Base-by-base conservation (phyloP, 176 grass and related monocot species). In the Thalia dealbata region DNA sequence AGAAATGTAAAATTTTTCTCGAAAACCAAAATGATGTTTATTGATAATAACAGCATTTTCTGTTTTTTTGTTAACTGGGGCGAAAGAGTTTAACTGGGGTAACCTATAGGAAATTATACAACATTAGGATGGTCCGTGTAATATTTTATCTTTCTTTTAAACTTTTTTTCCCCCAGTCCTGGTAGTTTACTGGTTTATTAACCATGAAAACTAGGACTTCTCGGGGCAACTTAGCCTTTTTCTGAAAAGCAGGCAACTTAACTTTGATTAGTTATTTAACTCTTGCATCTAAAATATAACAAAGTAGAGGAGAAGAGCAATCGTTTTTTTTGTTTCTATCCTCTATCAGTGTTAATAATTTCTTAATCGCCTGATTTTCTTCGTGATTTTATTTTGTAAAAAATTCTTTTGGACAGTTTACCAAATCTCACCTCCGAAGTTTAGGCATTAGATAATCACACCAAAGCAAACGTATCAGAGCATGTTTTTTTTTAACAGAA, bases 401-500 rank as follows among this genome's bases (percentile, higher is more conserved):
- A 32, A 32, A 38, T 38, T 2, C 4, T 38, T 38, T 38, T 38
- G 32, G 1, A 4, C 32, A 38, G 4, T 38, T 38, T 38, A 38
- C 32, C 1, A 38, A 38, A 38, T 38, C 32, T 38, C 32, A 38
- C 32, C 32, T 4, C 32, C 4, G 32, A 38, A 38, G 4, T 38
- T 19, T 14, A 14, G 19, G 50, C n/a, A n/a, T n/a, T n/a, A n/a
- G n/a, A n/a, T n/a, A n/a, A n/a, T n/a, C n/a, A n/a, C n/a, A n/a
- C n/a, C n/a, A 50, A 72, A 30, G 69, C 15, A 76, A 76, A 3
- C 21, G 9, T 30, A 19, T 76, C 45, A 30, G 3, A 12, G 30
- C n/a, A 28, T 52, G n/a, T 67, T 59, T 50, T 42, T 19, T 10
- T 58, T 76, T 46, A 78, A 81, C 78, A 96, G 93, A 82, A 88